Conservation (phyloP, 805 yeast species). For the Scheffersomyces ergatensis region DNA sequence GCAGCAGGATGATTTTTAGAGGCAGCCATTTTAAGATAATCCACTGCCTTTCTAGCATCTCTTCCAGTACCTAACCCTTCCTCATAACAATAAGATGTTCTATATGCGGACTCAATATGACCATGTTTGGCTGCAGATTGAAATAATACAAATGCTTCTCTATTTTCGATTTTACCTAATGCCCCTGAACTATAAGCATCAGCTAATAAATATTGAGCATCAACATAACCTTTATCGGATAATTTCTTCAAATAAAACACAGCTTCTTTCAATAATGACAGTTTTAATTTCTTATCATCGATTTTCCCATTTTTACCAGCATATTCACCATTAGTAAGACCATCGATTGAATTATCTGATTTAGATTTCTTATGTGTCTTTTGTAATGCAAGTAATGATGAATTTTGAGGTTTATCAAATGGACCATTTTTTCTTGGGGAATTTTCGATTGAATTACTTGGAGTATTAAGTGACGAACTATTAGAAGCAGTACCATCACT, state of each 20-base stretch:
- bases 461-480: conserved; percentile 1
- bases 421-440: conserved; percentile 11
- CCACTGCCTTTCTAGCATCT: conserved; percentile 83
- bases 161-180: conserved; percentile 73
- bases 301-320: conserved; percentile 7
- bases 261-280: conserved; percentile 75
- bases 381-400: background rate
- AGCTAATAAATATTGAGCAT: conserved; percentile 90
- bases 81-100: conserved; percentile 88
- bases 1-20: conserved; percentile 95
- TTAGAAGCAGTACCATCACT: conserved; percentile 4
- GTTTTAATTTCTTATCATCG: conserved; percentile 36
- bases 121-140: conserved; percentile 92
- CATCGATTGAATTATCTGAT: conserved; percentile 18
- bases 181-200: conserved; percentile 87
- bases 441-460: conserved; percentile 12
- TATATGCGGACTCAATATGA: conserved; percentile 86
- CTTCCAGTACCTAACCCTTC: conserved; percentile 91
- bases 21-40: conserved; percentile 82
- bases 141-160: conserved; percentile 73
- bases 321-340: conserved; percentile 11
- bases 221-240: conserved; percentile 76
- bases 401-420: too few species aligned
- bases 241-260: conserved; percentile 63
- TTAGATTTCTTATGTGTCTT: conserved; percentile 17